These are phyloP conservation scores for Pseudisothecium myosuroides DNA, from an alignment of 225 moss, liverwort and hornwort genomes.

Conservation along the genomic window DNA sequence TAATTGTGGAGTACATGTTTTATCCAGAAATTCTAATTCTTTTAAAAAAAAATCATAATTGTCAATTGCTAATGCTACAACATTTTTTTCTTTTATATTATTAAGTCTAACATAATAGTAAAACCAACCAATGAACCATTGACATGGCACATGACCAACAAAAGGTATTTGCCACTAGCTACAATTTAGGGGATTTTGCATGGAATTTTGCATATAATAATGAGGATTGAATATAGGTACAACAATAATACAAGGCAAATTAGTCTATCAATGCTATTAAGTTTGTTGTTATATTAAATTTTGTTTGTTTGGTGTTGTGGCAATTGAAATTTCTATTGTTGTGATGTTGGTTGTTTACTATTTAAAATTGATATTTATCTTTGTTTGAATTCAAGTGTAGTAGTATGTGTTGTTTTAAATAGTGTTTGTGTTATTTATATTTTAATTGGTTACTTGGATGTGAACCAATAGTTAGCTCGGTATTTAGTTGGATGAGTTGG, in stretches of 20 bases:
- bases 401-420: too few species aligned
- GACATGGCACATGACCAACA: not conserved
- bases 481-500: too few species aligned
- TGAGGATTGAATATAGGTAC: not conserved
- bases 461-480: too few species aligned
- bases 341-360: too few species aligned
- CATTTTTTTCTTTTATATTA: not conserved
- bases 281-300: not conserved
- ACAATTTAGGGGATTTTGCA: not conserved
- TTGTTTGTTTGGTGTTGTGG: not conserved
- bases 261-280: not conserved
- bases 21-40: too few species aligned
- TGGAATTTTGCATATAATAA: not conserved
- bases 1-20: too few species aligned
- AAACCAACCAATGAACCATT: not conserved
- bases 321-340: not conserved
- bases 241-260: not conserved
- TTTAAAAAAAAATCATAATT: too few species aligned
- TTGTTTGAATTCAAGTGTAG: too few species aligned
- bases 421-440: too few species aligned
- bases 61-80: too few species aligned
- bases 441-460: too few species aligned
- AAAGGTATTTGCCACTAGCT: not conserved
- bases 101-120: not conserved
- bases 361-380: too few species aligned